phyloP scores from a whole-genome alignment of 495 filamentous ascomycete species.

The Schizothecium vesticola region DNA sequence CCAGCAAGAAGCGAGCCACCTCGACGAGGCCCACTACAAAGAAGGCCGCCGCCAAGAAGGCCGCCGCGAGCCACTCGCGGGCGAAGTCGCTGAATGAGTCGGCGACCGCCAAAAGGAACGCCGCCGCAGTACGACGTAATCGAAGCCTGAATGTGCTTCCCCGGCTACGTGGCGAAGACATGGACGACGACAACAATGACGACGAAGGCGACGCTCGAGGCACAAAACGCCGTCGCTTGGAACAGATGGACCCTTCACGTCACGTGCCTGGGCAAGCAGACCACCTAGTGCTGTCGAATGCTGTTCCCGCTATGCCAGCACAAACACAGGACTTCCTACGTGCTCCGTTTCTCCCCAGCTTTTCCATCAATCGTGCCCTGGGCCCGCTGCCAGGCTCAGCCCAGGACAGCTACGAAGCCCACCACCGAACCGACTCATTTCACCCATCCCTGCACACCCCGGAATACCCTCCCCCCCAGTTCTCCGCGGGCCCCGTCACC shows the following conservation, averaged over 20 bases:
- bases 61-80: slow-evolving; percentile 8
- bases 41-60: slow-evolving; percentile 1
- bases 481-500: too few relatives aligned
- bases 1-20: too few relatives aligned
- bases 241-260: not conserved
- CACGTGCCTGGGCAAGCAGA: not conserved
- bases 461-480: too few relatives aligned
- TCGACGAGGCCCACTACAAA: too few relatives aligned
- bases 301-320: not conserved
- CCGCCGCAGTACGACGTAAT: too few relatives aligned
- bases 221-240: not conserved
- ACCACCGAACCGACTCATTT: too few relatives aligned
- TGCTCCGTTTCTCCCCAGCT: not conserved
- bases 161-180: not conserved
- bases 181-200: too few relatives aligned
- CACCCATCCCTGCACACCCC: too few relatives aligned
- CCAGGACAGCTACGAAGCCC: too few relatives aligned
- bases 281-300: too few relatives aligned
- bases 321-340: not conserved
- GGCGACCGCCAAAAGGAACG: not conserved
- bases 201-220: not conserved
- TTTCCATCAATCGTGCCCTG: too few relatives aligned
- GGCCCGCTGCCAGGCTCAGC: too few relatives aligned
- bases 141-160: not conserved
- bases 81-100: not conserved